Conservation (phyloP, 2,329 filamentous ascomycete species). For the Lecanosticta acicola region DNA sequence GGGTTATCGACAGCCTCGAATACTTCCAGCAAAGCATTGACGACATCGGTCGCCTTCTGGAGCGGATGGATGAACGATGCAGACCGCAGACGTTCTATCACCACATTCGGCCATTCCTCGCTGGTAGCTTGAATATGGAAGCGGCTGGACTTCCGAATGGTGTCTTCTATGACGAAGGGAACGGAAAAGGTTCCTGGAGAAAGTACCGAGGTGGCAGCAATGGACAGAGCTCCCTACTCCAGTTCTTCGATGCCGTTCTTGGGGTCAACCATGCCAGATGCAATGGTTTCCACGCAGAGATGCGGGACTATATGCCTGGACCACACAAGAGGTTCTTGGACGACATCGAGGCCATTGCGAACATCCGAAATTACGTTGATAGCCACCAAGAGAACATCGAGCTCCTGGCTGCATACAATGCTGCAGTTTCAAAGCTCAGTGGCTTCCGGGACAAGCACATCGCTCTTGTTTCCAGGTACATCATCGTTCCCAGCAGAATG, state of each 20-base stretch:
- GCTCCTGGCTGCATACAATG: constrained; percentile 43
- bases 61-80: constrained; percentile 49
- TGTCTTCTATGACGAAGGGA: constrained; percentile 49
- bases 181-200: constrained; percentile 45
- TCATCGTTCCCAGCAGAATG: constrained; percentile 40
- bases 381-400: constrained; percentile 30
- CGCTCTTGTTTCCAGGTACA: constrained; percentile 49
- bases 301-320: constrained; percentile 52
- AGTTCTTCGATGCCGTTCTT: constrained; percentile 50
- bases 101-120: constrained; percentile 47
- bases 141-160: constrained; percentile 47
- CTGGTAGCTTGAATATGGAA: constrained; percentile 51
- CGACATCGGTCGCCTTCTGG: constrained; percentile 40
- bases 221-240: constrained; percentile 50
- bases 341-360: constrained; percentile 40
- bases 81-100: constrained; percentile 48
- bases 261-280: constrained; percentile 42
- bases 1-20: constrained; percentile 37
- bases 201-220: constrained; percentile 52
- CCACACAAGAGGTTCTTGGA: constrained; percentile 48
- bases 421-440: constrained; percentile 41
- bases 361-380: constrained; percentile 43
- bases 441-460: constrained; percentile 49
- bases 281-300: constrained; percentile 35
- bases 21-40: constrained; percentile 39